A percentile compares a stretch with the other conserved stretches of the same genome.
phyloP scores from a whole-genome alignment of 306 rosid species.

The Acacia confusa region DNA sequence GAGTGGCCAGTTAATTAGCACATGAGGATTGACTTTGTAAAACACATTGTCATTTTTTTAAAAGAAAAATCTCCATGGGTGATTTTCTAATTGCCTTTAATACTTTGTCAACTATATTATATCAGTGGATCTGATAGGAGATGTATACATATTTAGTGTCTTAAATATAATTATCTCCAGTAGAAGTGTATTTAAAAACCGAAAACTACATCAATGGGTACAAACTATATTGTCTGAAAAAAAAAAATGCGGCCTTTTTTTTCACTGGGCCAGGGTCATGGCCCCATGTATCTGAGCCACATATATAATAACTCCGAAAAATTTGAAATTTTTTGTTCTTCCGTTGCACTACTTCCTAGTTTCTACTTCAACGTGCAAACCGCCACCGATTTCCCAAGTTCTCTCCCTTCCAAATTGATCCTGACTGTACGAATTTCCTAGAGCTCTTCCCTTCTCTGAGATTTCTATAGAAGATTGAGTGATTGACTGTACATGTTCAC shows the following conservation, averaged over 20 bases:
- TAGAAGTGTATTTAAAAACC: too few species aligned
- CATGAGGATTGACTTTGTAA: too few species aligned
- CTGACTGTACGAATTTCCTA: neutral
- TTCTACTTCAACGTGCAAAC: slow-evolving; percentile 12
- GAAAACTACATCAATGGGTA: too few species aligned
- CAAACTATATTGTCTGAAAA: too few species aligned
- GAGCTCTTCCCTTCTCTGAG: neutral
- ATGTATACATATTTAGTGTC: too few species aligned
- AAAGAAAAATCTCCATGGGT: too few species aligned
- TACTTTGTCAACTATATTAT: neutral
- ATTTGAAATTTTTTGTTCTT: slow-evolving; percentile 2
- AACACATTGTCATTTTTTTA: too few species aligned
- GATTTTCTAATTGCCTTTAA: too few species aligned
- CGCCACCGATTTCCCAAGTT: slow-evolving; percentile 19
- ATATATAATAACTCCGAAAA: neutral
- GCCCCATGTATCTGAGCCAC: neutral
- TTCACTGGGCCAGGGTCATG: neutral
- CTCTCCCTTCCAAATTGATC: neutral
- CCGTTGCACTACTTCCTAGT: neutral
- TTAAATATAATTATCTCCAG: too few species aligned
- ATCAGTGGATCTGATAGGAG: too few species aligned
- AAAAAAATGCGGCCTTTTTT: neutral
- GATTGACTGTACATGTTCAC: slow-evolving; percentile 3
- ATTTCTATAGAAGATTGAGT: neutral
- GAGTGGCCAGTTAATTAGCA: too few species aligned